These are phyloP conservation scores for Pilasporangium apinafurcum DNA, from an alignment of 352 stramenopile species.

Conservation along the genomic window DNA sequence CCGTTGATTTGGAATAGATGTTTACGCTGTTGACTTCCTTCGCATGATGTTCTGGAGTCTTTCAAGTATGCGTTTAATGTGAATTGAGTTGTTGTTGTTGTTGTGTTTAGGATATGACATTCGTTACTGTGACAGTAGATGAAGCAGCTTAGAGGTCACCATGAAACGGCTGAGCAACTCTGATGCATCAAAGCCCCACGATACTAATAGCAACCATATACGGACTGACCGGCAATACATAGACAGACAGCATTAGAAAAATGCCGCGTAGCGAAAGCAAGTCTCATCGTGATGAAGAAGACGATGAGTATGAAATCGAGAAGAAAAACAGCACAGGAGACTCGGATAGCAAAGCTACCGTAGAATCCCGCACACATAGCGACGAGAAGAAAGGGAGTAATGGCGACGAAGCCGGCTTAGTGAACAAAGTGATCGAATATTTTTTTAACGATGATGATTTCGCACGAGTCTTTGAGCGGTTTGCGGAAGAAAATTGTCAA, in stretches of 20 bases:
- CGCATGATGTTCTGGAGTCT: too few species aligned
- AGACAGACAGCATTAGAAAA: not conserved
- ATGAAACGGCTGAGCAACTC: too few species aligned
- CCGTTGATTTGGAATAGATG: conserved; percentile 1
- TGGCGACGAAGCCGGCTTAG: conserved; percentile 19
- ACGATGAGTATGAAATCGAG: conserved; percentile 1
- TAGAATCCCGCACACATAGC: conserved; percentile 11
- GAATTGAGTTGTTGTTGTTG: too few species aligned
- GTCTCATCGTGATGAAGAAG: conserved; percentile 2
- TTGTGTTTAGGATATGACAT: too few species aligned
- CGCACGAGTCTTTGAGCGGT: conserved; percentile 59
- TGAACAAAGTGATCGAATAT: conserved; percentile 62
- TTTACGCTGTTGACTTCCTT: too few species aligned
- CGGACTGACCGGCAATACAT: conserved; percentile 5
- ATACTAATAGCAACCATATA: not conserved
- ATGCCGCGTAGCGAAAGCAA: conserved; percentile 32
- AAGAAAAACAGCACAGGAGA: conserved; percentile 26
- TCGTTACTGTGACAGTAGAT: too few species aligned
- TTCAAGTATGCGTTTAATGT: too few species aligned
- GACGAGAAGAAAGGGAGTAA: conserved; percentile 9
- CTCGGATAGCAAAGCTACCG: too few species aligned
- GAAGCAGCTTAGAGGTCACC: too few species aligned
- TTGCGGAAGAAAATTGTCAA: conserved; percentile 53
- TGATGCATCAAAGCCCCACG: too few species aligned
- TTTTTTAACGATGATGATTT: conserved; percentile 83